Conservation (phyloP, 2,329 filamentous ascomycete species). For the Botrytis tulipae region DNA sequence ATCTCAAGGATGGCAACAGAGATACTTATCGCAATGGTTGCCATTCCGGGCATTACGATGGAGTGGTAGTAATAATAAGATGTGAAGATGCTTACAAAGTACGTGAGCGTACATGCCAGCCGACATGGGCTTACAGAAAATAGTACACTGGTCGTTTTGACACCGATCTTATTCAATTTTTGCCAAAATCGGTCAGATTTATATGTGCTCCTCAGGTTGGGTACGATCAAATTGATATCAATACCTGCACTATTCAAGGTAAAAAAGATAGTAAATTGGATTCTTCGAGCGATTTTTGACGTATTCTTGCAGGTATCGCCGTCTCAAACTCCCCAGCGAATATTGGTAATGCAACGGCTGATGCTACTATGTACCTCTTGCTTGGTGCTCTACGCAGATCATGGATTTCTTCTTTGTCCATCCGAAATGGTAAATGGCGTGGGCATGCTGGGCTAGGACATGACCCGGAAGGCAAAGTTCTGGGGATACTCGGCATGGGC, state of each 20-base stretch:
- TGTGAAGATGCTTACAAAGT: neutral
- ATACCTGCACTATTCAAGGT: conserved; percentile 57
- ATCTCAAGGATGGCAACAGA: neutral
- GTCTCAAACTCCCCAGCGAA: conserved; percentile 76
- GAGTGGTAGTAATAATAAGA: neutral
- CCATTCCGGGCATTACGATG: neutral
- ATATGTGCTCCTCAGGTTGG: conserved; percentile 69
- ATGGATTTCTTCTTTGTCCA: conserved; percentile 48
- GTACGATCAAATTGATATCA: conserved; percentile 77
- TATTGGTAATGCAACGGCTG: conserved; percentile 78
- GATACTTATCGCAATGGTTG: neutral
- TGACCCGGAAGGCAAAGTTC: conserved; percentile 71
- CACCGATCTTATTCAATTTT: conserved; percentile 58
- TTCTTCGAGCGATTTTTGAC: neutral
- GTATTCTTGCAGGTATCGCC: conserved; percentile 48
- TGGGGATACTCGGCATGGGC: conserved; percentile 83
- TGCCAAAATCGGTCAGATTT: conserved; percentile 53
- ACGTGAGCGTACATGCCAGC: neutral
- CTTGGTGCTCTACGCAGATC: conserved; percentile 75
- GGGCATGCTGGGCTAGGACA: conserved; percentile 50
- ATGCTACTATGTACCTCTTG: conserved; percentile 75
- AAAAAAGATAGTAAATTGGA: neutral
- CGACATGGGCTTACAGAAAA: no score
- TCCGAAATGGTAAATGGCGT: conserved; percentile 66
- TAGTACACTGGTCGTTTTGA: conserved; percentile 60